These are phyloP conservation scores for Isochrysis galbana DNA, from an alignment of 78 protist species.

Conservation along the genomic window DNA sequence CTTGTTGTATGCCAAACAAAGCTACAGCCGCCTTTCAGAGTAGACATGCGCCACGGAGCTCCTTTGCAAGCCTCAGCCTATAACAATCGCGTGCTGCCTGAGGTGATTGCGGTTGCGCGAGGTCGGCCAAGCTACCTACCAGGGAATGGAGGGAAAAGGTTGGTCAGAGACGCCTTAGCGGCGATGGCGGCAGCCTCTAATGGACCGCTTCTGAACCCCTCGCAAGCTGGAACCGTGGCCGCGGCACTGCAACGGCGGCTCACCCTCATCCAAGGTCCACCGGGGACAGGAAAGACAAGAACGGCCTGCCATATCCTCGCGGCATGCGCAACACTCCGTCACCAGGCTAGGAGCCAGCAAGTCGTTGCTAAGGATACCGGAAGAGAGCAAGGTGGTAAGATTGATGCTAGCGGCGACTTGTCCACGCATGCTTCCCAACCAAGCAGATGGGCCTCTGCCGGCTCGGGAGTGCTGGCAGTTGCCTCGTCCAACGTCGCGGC, in stretches of 20 bases:
- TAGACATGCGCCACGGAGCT: no score
- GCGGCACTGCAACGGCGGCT: background rate
- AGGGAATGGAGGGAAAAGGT: background rate
- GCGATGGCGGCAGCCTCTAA: background rate
- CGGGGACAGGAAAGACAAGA: background rate
- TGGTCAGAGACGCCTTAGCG: background rate
- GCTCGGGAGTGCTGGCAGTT: background rate
- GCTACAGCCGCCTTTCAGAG: no score
- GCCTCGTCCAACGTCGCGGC: slow-evolving; percentile 30
- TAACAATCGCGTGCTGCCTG: background rate
- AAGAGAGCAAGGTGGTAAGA: background rate
- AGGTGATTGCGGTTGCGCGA: background rate
- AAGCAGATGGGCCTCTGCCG: background rate
- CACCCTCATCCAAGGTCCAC: background rate
- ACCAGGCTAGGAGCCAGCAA: background rate
- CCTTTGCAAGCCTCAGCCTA: no score
- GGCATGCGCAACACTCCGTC: background rate
- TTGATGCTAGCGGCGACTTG: background rate
- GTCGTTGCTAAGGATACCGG: background rate
- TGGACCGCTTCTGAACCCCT: background rate
- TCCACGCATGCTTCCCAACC: no score
- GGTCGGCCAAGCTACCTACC: background rate
- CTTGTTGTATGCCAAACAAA: background rate
- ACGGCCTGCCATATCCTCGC: background rate
- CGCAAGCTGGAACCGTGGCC: background rate